Conservation (phyloP, 495 filamentous ascomycete genomes). For the Xylaria telfairii region DNA sequence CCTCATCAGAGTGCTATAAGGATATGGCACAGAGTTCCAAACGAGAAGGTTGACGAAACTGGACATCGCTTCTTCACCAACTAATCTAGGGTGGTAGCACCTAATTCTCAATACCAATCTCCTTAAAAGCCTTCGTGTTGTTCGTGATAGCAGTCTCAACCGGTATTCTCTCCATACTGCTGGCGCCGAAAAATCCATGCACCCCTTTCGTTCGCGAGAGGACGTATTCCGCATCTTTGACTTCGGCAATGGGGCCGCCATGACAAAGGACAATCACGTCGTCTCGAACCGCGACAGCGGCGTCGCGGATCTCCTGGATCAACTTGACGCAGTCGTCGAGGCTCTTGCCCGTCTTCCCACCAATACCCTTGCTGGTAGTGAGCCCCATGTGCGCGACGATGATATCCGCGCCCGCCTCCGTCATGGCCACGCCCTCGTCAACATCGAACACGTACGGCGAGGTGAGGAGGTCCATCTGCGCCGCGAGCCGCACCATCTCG, state of each 20-base stretch:
- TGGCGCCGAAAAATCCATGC: conserved; percentile 75
- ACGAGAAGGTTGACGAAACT: not conserved
- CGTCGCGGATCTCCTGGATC: conserved; percentile 69
- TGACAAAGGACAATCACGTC: conserved; percentile 73
- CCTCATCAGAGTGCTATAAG: not conserved
- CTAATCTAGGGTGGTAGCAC: not conserved
- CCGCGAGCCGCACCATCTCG: conserved; percentile 64
- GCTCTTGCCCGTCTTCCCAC: conserved; percentile 63
- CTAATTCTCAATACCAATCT: conserved; percentile 27
- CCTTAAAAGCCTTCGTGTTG: conserved; percentile 67
- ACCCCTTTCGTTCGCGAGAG: conserved; percentile 63
- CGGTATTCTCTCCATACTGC: conserved; percentile 73
- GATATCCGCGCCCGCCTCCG: conserved; percentile 67
- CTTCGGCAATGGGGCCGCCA: conserved; percentile 69
- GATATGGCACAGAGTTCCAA: not conserved
- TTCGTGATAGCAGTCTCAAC: conserved; percentile 70
- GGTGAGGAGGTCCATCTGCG: conserved; percentile 64
- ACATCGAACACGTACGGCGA: conserved; percentile 72
- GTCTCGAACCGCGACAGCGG: conserved; percentile 55
- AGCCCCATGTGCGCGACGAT: conserved; percentile 73
- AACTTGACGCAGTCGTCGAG: conserved; percentile 65
- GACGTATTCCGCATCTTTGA: conserved; percentile 67
- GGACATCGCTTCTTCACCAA: not conserved
- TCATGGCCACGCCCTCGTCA: conserved; percentile 65
- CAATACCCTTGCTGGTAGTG: conserved; percentile 69